Evolutionary conservation across 305 asterid genomes (phyloP), one percentile per base, ranked within the genome.

Genomic region (Ruellia speciosa): DNA sequence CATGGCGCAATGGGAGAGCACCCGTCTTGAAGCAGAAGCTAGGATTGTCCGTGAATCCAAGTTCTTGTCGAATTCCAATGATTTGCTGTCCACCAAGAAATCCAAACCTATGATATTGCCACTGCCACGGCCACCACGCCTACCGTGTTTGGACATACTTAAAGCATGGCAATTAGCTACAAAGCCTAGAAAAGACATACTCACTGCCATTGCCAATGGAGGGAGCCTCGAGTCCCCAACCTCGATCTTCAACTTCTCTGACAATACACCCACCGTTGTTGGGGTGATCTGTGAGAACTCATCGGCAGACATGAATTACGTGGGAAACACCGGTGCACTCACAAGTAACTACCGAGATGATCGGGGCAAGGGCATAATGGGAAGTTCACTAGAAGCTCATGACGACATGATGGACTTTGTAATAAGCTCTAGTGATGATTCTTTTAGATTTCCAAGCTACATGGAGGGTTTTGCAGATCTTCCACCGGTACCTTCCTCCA

Each of bases 1-100:
- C 72, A 60, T 70, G 79, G 81, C 79, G 35, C 76, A 76, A 34
- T 76, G 81, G 81, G 81, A 76, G 57, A 70, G 66, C 14, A 71
- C 79, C 6, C 72, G 82, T 6, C 82, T 77, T 9, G 72, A 77
- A 54, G 82, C 82, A 28, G 82, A 77, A 48, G 79, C 79, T 5
- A 24, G 79, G 14, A 59, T 69, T 1, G 69, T 18, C 49, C 72
- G 63, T 0, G 54, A 65, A 10, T 49, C 78, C 52, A 65, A 58
- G 28, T 28, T 5, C 4, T 3, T 24, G 31, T 24, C 31, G 31
- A 24, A 24, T 24, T 24, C 31, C 31, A 61, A 62, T 56, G 28
- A 37, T 14, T 4, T 20, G 49, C 17, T 16, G 54, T 45, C 20
- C 12, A 6, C 18, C 2, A 16, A 8, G 14, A 18, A 17, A 1